phyloP scores from a whole-genome alignment of 805 yeast genomes.

The Saccharomycopsis microspora region DNA sequence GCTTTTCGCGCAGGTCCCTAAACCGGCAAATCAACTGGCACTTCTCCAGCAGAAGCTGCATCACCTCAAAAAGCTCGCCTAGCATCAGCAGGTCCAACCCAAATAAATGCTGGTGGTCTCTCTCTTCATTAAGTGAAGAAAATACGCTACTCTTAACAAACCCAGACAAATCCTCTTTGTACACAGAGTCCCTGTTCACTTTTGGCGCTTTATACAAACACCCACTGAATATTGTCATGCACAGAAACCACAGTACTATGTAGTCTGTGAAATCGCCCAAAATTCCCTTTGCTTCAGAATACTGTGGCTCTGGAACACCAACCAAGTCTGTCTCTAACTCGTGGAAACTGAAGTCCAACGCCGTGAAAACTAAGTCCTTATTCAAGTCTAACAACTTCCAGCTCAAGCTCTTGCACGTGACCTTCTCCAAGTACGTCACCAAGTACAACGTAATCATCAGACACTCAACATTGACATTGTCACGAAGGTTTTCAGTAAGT shows the following conservation, averaged over 20 bases:
- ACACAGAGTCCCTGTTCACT: conserved; percentile 2
- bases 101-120: neutral
- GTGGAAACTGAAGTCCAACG: neutral
- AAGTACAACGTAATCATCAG: conserved; percentile 3
- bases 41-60: conserved; percentile 8
- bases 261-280: neutral
- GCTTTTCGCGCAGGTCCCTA: neutral
- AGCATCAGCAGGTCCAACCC: conserved; percentile 5
- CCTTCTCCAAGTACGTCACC: conserved; percentile 7
- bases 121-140: too few species aligned
- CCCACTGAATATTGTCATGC: conserved; percentile 2
- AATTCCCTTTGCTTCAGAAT: neutral
- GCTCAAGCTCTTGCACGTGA: conserved; percentile 6
- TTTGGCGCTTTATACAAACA: conserved; percentile 6
- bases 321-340: neutral
- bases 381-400: conserved; percentile 7
- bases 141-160: neutral
- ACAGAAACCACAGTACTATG: conserved; percentile 3
- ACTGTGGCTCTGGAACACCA: neutral
- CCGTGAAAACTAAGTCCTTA: conserved; percentile 1
- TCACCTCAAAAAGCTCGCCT: conserved; percentile 4
- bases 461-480: neutral
- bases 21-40: conserved; percentile 3
- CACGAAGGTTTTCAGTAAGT: neutral
- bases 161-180: neutral